Evolutionary conservation across 1,139 yeast genomes (phyloP), one percentile per base, ranked within the genome.

Genomic region (Zhuliangozyma blackwelliae): DNA sequence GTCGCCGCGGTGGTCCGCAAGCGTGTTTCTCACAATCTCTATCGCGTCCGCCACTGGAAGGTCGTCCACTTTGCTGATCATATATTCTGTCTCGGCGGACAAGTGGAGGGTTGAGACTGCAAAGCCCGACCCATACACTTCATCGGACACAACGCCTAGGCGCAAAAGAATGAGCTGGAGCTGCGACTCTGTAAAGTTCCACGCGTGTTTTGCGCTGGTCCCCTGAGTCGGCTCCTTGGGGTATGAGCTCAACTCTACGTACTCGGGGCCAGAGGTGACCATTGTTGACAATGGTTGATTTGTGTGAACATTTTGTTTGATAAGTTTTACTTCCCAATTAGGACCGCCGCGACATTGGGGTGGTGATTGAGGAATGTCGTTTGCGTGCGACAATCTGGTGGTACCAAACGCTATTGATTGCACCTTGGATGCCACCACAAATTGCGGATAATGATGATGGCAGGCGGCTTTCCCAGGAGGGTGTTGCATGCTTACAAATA

Each of bases 1-100:
- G 44, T 70, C 76, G 2, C 68, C 71, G 7, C 49, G 50, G 38
- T 68, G 73, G 10, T 63, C 70, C 1, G 50, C 73, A 41, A 70
- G 50, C 0, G 69, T 56, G 7, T 63, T 63, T 29, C 75, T 51
- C 5, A 69, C 48, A 7, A 69, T 61, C 5, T 51, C 50, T 4
- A 66, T 45, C 2, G 75, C 66, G 3, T 56, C 55, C 2, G 46
- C 42, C 1, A 52, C 39, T 2, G 40, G 27, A 32, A 68, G 39
- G 4, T 47, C 39, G 2, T 49, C 50, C 16, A 68, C 57, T 34
- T 52, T 58, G 13, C 52, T 51, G 10, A 68, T 44, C 64, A 69
- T 65, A 40, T 46, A 68, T 29, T 47, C 43, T 2, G 59, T 54
- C 16, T 45, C 50, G 16, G 40, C 35, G 5, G 66, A 53, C 8